Base-by-base conservation (phyloP, 257 asterid genomes). In the Capsicum rhomboideum region DNA sequence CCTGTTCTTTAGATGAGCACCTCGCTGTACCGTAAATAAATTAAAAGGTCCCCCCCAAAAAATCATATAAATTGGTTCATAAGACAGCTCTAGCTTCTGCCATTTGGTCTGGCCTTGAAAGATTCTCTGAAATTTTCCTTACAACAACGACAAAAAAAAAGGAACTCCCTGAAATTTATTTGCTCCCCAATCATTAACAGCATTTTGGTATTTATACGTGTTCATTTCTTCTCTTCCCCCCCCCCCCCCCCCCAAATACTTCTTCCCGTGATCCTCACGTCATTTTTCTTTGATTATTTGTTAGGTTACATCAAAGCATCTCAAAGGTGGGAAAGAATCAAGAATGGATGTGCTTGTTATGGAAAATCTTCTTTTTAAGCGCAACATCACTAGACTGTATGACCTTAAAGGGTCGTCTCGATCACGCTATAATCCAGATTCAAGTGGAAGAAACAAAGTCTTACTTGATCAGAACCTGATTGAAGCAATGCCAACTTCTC, bases 401-500 rank as follows among this genome's bases (percentile, higher is more conserved):
- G 99, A 96, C 90, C 95, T 96, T 28, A 96, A 96, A 85, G 98
- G 99, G 86, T 94, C 98, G 85, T 90, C 97, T 31, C 92, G 99
- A 85, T 94, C 98, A 16, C 93, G 98, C 72, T 96, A 94, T 83
- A 96, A 94, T 86, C 90, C 98, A 0, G 99, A 96, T 88, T 87
- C 97, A 77, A 91, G 96, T 44, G 98, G 98, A 87, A 93, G 91
- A 59, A 96, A 96, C 82, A 94, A 94, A 88, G 98, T 96, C 79
- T 86, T 96, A 80, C 87, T 96, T 88, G 99, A 96, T 82, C 98
- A 96, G 91, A 96, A 96, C 90, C 90, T 94, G 90, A 93, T 96
- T 75, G 99, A 96, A 89, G 93, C 98, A 56, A 93, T 96, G 99
- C 98, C 99, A 85, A 96, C 98, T 66, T 92, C 94, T 89, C 99